Conservation (phyloP, 495 filamentous ascomycete species). For the Penicillium salamii region DNA sequence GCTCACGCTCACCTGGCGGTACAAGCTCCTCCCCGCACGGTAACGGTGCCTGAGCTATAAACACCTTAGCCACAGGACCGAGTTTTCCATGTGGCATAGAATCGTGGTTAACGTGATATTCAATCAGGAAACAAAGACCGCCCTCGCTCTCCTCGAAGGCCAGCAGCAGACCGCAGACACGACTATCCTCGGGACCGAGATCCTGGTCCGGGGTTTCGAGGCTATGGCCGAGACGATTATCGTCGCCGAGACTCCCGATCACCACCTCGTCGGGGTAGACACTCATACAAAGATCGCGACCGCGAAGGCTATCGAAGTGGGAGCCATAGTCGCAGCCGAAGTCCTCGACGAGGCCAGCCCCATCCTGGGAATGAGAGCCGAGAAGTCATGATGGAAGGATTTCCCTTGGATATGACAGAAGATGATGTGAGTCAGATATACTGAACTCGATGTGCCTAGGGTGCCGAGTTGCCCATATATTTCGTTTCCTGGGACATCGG, state of each 20-base stretch:
- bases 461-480: neutral
- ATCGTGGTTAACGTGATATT: constrained; percentile 23
- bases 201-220: constrained; percentile 30
- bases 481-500: neutral
- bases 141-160: constrained; percentile 38
- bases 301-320: constrained; percentile 51
- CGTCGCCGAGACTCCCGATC: constrained; percentile 38
- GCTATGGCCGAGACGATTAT: constrained; percentile 42
- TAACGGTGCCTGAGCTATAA: constrained; percentile 17
- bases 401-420: constrained; percentile 58
- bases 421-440: constrained; percentile 55
- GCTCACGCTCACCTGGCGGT: constrained; percentile 47
- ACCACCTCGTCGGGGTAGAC: constrained; percentile 35
- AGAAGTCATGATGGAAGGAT: constrained; percentile 62
- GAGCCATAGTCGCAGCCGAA: constrained; percentile 44
- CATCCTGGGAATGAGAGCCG: constrained; percentile 51
- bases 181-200: constrained; percentile 36
- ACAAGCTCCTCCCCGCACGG: constrained; percentile 45
- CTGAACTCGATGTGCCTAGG: neutral
- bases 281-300: constrained; percentile 54
- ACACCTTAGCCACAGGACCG: constrained; percentile 4
- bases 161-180: constrained; percentile 35
- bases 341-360: constrained; percentile 39
- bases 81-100: constrained; percentile 3
- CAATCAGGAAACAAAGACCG: constrained; percentile 29